Evolutionary conservation across 2,329 filamentous ascomycete species (phyloP).

Genomic region (Cordyceps cicadae): DNA sequence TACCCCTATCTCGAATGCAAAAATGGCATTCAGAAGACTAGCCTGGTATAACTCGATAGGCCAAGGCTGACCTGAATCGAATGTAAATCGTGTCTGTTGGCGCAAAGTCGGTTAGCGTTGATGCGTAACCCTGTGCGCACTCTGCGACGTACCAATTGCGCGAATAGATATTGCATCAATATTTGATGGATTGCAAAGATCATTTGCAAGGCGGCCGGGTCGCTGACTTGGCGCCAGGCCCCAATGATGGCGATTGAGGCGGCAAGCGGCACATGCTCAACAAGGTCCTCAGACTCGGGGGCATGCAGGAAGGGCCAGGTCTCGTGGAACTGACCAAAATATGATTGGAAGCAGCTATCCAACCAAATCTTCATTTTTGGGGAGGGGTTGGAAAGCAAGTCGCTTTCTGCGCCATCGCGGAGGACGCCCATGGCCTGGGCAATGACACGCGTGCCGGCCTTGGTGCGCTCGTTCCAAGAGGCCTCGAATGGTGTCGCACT

Average conservation of each 20-base stretch:
- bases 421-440: slow-evolving; percentile 4
- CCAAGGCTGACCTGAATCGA: slow-evolving; percentile 8
- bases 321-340: slow-evolving; percentile 33
- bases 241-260: slow-evolving; percentile 31
- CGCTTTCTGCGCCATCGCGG: background rate
- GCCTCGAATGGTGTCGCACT: background rate
- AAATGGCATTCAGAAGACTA: slow-evolving; percentile 5
- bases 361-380: slow-evolving; percentile 17
- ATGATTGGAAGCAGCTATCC: slow-evolving; percentile 21
- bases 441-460: slow-evolving; percentile 4
- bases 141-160: background rate
- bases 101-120: background rate
- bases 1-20: slow-evolving; percentile 10
- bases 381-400: slow-evolving; percentile 9
- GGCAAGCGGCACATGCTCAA: slow-evolving; percentile 17
- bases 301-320: slow-evolving; percentile 34
- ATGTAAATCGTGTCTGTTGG: slow-evolving; percentile 6
- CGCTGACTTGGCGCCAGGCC: slow-evolving; percentile 27
- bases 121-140: background rate
- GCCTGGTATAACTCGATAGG: slow-evolving; percentile 5
- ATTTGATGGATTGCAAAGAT: slow-evolving; percentile 9
- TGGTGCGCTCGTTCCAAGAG: slow-evolving; percentile 8
- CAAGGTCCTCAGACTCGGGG: slow-evolving; percentile 25
- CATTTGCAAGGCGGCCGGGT: slow-evolving; percentile 9
- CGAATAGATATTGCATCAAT: slow-evolving; percentile 9